Evolutionary conservation across 2,329 filamentous ascomycete species (phyloP), one percentile per base, ranked within the genome.

Genomic region (Exserohilum rostratum): DNA sequence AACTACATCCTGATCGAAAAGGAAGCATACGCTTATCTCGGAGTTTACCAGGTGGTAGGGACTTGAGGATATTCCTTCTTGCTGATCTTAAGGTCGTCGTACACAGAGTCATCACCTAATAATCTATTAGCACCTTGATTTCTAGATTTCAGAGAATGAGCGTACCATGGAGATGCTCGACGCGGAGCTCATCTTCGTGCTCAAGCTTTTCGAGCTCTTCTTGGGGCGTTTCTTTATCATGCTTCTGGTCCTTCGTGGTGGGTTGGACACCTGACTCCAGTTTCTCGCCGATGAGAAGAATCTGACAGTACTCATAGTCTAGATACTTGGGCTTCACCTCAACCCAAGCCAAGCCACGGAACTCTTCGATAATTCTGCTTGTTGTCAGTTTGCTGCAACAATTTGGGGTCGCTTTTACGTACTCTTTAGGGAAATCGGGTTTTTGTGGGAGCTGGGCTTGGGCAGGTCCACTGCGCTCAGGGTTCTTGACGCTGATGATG

Each of bases 401-500:
- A 27, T 4, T 3, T 12, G 13, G 11, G 4, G 34, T 4, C 34
- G 1, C 5, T 0, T 2, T 11, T 6, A 74, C 85, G 76, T 75
- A 90, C 82, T 89, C 83, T 57, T 90, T 79, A 0, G 90, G 85
- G 73, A 88, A 96, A 3, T 89, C 84, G 0, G 91, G 85, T 0
- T 78, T 80, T 55, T 90, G 78, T 0, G 86, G 85, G 1, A 96
- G 77, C 40, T 79, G 81, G 1, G 86, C 84, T 56, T 84, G 84
- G 2, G 83, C 79, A 0, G 90, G 90, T 0, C 87, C 85, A 2
- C 86, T 81, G 31, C 83, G 85, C 51, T 87, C 81, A 0, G 92
- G 92, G 64, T 96, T 96, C 77, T 92, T 91, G 27, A 90, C 86
- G 61, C 87, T 90, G 47, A 93, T 75, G 47, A 93, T 83, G 74